phyloP scores from a whole-genome alignment of 768 basidiomycete genomes.

The Amanita polypyramis region DNA sequence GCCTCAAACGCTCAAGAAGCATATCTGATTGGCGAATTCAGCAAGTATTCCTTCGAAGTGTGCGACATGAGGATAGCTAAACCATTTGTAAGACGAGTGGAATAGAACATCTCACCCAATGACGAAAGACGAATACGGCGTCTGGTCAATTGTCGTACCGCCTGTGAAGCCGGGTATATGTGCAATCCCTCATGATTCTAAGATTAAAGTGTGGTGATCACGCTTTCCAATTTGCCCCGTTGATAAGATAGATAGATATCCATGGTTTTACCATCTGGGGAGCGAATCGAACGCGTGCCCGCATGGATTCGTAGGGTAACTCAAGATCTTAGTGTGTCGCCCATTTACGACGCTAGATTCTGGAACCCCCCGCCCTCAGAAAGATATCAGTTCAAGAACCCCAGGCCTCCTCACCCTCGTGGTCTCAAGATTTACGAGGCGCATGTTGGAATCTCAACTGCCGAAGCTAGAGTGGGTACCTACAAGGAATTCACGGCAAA shows the following conservation, averaged over 20 bases:
- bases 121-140: slow-evolving; percentile 75
- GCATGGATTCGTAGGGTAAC: slow-evolving; percentile 95
- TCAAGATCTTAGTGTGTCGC: slow-evolving; percentile 83
- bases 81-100: slow-evolving; percentile 62
- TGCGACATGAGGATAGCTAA: background rate
- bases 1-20: slow-evolving; percentile 85
- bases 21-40: slow-evolving; percentile 90
- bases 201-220: slow-evolving; percentile 65
- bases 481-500: slow-evolving; percentile 93
- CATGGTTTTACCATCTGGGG: slow-evolving; percentile 70
- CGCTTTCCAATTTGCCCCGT: background rate
- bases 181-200: slow-evolving; percentile 90
- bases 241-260: slow-evolving; percentile 53
- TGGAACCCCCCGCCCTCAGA: slow-evolving; percentile 85
- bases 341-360: slow-evolving; percentile 93
- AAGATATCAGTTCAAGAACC: slow-evolving; percentile 74
- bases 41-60: slow-evolving; percentile 38
- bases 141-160: slow-evolving; percentile 80
- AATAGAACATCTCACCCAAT: slow-evolving; percentile 77
- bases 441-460: slow-evolving; percentile 92
- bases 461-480: slow-evolving; percentile 80
- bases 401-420: slow-evolving; percentile 53
- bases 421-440: slow-evolving; percentile 87
- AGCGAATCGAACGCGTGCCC: slow-evolving; percentile 85
- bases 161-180: slow-evolving; percentile 57